phyloP scores from a whole-genome alignment of 768 basidiomycete genomes.

The Pleurotus sapidus region DNA sequence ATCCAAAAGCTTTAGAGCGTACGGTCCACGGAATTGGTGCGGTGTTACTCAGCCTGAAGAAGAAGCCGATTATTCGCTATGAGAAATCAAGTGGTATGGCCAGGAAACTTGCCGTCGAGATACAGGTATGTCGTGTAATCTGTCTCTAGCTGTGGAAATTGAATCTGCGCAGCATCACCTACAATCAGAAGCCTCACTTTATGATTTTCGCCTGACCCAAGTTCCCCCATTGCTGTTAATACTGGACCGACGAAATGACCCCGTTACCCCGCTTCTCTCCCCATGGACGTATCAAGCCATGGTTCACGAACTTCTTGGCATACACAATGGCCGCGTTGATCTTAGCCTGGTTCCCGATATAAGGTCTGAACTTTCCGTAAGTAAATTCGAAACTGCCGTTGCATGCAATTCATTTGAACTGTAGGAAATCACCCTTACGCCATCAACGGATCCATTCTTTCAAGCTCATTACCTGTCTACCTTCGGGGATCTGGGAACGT shows the following conservation, averaged over 20 bases:
- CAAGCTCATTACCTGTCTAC: constrained; percentile 87
- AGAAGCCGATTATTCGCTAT: constrained; percentile 92
- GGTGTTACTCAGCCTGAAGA: constrained; percentile 90
- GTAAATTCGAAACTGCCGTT: constrained; percentile 17
- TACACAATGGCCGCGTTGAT: constrained; percentile 92
- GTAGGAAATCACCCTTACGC: constrained; percentile 88
- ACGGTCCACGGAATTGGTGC: constrained; percentile 80
- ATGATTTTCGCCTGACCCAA: constrained; percentile 90
- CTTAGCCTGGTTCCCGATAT: constrained; percentile 83
- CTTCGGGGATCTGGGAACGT: constrained; percentile 93
- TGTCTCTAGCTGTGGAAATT: not conserved
- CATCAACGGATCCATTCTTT: constrained; percentile 92
- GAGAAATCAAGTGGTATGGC: constrained; percentile 93
- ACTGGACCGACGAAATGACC: constrained; percentile 94
- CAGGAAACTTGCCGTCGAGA: constrained; percentile 80
- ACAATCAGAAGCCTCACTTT: constrained; percentile 76
- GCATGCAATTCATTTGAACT: constrained; percentile 24
- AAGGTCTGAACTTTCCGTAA: constrained; percentile 77
- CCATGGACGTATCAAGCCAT: constrained; percentile 99
- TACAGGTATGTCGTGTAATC: constrained; percentile 55
- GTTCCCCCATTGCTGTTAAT: constrained; percentile 88
- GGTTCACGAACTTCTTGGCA: constrained; percentile 95
- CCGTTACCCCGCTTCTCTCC: constrained; percentile 91
- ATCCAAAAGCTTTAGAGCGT: constrained; percentile 69
- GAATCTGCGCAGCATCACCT: constrained; percentile 61